A percentile compares a stretch with the other conserved stretches of the same genome.
Evolutionary conservation across 306 rosid species (phyloP).

Genomic region (Herpetospermum pedunculosum): DNA sequence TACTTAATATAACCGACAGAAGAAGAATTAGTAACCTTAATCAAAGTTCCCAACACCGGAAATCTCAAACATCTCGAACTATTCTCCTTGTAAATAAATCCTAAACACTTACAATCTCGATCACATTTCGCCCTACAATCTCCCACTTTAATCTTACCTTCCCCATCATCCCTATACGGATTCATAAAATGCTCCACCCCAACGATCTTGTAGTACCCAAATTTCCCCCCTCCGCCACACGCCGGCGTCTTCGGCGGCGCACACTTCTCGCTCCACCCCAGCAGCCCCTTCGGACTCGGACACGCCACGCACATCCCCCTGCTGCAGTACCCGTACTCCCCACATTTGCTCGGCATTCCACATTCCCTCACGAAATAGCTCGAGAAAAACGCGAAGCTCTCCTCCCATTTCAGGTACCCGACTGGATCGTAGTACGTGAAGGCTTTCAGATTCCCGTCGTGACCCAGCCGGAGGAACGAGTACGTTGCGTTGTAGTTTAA

Average conservation of each 20-base stretch:
- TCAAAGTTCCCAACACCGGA: slow-evolving; percentile 22
- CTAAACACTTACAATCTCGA: slow-evolving; percentile 22
- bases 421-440: slow-evolving; percentile 14
- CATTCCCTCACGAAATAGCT: slow-evolving; percentile 21
- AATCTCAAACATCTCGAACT: slow-evolving; percentile 19
- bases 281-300: slow-evolving; percentile 20
- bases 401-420: slow-evolving; percentile 15
- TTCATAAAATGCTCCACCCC: slow-evolving; percentile 22
- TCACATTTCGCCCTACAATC: slow-evolving; percentile 20
- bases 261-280: slow-evolving; percentile 26
- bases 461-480: slow-evolving; percentile 18
- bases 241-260: slow-evolving; percentile 19
- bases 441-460: slow-evolving; percentile 23
- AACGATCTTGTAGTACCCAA: slow-evolving; percentile 14
- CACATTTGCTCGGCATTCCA: slow-evolving; percentile 24
- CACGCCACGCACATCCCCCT: slow-evolving; percentile 23
- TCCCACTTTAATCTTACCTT: slow-evolving; percentile 20
- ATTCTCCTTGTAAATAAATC: slow-evolving; percentile 16
- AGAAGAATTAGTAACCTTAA: slow-evolving; percentile 8
- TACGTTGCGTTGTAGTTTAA: slow-evolving; percentile 17
- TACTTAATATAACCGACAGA: slow-evolving; percentile 22
- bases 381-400: slow-evolving; percentile 23
- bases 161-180: slow-evolving; percentile 13
- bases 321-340: slow-evolving; percentile 16
- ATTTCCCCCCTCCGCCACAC: neutral